Evolutionary conservation across 2,329 filamentous ascomycete species (phyloP), one percentile per base, ranked within the genome.

Genomic region (Nemania sp.): DNA sequence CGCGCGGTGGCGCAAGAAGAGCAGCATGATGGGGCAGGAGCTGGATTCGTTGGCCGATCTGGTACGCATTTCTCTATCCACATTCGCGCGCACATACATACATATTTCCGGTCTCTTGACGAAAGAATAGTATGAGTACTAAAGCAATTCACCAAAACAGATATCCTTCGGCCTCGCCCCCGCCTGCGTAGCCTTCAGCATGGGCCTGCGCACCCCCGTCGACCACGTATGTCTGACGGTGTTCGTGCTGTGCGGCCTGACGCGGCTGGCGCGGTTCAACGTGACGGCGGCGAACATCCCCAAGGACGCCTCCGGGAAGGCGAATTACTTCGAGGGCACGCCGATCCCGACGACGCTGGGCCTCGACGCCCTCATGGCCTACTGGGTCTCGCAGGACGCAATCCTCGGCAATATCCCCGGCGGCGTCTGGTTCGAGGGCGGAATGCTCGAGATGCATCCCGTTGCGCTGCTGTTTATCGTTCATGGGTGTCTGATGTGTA

Each of bases 21-120:
- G 90, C 67, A 95, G 90, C 66, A 79, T 99, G 70, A 97, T 99
- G 93, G 94, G 94, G 11, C 93, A 97, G 73, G 94, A 99, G 74
- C 78, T 99, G 51, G 94, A 99, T 73, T 97, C 93, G 6, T 80
- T 99, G 42, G 94, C 94, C 50, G 94, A 99, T 71, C 72, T 99
- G 79, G 91, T 96, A 86, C 23, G 83, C 55, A 19, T 24, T 30
- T 41, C 15, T 6, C 28, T 26, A 31, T 28, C 15, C n/a, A 34
- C 34, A 1, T 9, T 5, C 24, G 26, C 20, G 11, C 23, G 22
- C n/a, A 22, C n/a, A 15, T 20, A 28, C 15, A 39, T 31, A 11
- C 17, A 39, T 11, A n/a, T n/a, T n/a, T n/a, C n/a, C n/a, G n/a
- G n/a, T n/a, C n/a, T n/a, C n/a, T n/a, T n/a, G n/a, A n/a, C n/a